Conservation (phyloP, 1,139 yeast genomes). For the Nakaseomyces glabratus region DNA sequence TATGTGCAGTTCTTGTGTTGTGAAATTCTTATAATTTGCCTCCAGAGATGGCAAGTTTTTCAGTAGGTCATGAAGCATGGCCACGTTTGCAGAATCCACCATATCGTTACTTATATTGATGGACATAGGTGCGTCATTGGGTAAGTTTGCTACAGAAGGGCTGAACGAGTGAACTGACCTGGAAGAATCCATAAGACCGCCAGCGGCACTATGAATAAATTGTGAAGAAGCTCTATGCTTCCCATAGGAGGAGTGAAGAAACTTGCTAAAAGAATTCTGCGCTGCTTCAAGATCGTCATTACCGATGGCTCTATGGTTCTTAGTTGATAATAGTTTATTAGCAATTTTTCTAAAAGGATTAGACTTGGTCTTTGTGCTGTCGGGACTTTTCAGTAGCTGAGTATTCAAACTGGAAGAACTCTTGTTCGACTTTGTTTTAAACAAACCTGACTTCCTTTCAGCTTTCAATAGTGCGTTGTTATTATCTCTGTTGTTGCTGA, state of each 20-base stretch:
- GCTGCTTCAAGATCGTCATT: constrained; percentile 20
- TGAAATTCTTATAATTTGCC: constrained; percentile 26
- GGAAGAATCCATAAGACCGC: constrained; percentile 22
- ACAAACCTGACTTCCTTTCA: constrained; percentile 6
- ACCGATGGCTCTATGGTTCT: constrained; percentile 14
- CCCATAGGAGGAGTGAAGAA: constrained; percentile 27
- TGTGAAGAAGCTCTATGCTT: constrained; percentile 20
- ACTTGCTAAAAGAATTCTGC: constrained; percentile 25
- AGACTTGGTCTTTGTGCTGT: constrained; percentile 1
- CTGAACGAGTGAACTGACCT: constrained; percentile 25
- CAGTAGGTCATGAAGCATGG: constrained; percentile 27
- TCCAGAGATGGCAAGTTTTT: constrained; percentile 28
- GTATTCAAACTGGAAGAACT: constrained; percentile 12
- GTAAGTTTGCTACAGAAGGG: constrained; percentile 12
- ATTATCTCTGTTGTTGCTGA: constrained; percentile 6
- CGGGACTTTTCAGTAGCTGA: constrained; percentile 5
- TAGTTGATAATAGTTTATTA: constrained; percentile 22
- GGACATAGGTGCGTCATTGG: constrained; percentile 5
- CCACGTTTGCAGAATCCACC: constrained; percentile 18
- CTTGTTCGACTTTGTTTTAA: constrained; percentile 10
- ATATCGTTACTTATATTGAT: constrained; percentile 15
- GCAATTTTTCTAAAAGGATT: constrained; percentile 9
- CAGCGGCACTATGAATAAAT: constrained; percentile 16
- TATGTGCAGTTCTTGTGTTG: constrained; percentile 25
- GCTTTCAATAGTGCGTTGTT: constrained; percentile 2